phyloP scores from a whole-genome alignment of 805 yeast species.

The Lipomyces kockii region DNA sequence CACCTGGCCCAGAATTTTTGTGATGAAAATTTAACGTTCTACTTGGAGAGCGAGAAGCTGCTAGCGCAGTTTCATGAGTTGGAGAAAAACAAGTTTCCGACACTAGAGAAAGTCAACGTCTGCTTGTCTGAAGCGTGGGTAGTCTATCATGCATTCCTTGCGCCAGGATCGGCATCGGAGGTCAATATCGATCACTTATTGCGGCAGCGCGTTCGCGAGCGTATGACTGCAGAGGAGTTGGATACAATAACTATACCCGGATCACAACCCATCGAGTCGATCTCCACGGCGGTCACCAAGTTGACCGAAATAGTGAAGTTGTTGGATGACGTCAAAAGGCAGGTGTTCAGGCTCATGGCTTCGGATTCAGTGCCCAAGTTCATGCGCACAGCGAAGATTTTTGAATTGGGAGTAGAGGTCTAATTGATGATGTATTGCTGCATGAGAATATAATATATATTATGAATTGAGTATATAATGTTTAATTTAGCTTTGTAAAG shows the following conservation, averaged over 20 bases:
- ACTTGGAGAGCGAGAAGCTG: conserved; percentile 60
- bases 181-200: conserved; percentile 64
- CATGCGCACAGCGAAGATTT: conserved; percentile 13
- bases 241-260: background rate
- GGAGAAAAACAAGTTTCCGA: conserved; percentile 9
- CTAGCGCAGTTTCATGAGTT: conserved; percentile 24
- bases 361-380: conserved; percentile 38
- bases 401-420: conserved; percentile 16
- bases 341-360: conserved; percentile 37
- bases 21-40: conserved; percentile 77
- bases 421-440: background rate
- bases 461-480: background rate
- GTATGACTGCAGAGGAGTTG: conserved; percentile 19
- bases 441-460: background rate
- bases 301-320: conserved; percentile 25
- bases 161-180: conserved; percentile 68
- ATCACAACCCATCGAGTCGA: background rate
- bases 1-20: conserved; percentile 70
- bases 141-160: conserved; percentile 67
- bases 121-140: conserved; percentile 60
- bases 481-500: too few relatives aligned
- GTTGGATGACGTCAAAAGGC: conserved; percentile 29
- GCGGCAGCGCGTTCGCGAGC: conserved; percentile 27
- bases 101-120: conserved; percentile 23
- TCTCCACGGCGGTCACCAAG: conserved; percentile 14